phyloP scores from a whole-genome alignment of 2,329 filamentous ascomycete genomes.

The Trichophyton simii region DNA sequence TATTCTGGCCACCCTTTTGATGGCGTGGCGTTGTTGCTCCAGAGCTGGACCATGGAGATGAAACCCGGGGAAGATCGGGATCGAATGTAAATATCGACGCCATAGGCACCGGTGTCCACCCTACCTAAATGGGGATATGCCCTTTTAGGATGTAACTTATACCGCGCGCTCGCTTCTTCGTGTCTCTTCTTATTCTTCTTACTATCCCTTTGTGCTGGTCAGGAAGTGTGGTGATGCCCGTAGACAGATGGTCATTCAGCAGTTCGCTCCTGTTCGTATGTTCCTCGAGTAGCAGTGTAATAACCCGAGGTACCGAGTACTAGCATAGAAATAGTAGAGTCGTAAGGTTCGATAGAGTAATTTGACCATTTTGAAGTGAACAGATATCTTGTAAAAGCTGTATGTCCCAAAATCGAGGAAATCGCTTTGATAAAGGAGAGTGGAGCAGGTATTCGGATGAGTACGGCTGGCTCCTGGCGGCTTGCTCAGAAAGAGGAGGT shows the following conservation, averaged over 20 bases:
- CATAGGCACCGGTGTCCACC: constrained; percentile 40
- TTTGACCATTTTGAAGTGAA: constrained; percentile 15
- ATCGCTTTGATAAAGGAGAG: neutral
- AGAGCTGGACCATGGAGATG: constrained; percentile 73
- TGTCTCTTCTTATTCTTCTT: neutral
- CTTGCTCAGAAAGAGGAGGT: neutral
- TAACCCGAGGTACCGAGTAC: constrained; percentile 10
- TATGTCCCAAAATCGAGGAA: neutral
- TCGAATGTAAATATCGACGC: constrained; percentile 96
- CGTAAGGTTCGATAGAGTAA: constrained; percentile 10
- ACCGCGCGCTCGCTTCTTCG: neutral
- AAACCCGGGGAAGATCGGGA: constrained; percentile 71
- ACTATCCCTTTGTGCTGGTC: neutral
- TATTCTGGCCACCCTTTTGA: constrained; percentile 16
- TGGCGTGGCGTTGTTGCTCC: constrained; percentile 31
- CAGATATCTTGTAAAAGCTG: neutral
- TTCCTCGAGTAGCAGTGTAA: constrained; percentile 11
- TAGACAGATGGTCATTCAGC: neutral
- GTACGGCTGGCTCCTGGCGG: neutral
- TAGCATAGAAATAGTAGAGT: constrained; percentile 9
- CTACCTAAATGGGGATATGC: neutral
- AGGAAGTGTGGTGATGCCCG: neutral
- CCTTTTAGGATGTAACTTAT: neutral
- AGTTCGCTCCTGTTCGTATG: constrained; percentile 5
- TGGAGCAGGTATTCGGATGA: neutral